These are phyloP conservation scores for Parastagonospora avenae DNA, from an alignment of 2,329 filamentous ascomycete genomes.

Conservation along the genomic window DNA sequence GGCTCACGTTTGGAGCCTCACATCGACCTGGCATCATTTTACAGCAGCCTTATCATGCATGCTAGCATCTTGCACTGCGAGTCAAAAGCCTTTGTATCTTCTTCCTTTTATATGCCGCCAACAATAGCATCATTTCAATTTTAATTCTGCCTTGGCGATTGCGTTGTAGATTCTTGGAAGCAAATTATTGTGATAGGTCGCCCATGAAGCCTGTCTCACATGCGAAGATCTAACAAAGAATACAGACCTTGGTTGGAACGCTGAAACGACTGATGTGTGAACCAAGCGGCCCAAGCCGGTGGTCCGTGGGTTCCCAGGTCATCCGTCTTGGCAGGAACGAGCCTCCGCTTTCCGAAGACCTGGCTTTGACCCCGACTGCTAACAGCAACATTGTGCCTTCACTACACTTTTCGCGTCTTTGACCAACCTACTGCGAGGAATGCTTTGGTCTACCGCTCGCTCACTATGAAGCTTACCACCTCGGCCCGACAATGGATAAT, in stretches of 20 bases:
- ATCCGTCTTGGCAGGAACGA: slow-evolving; percentile 18
- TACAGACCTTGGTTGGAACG: too few relatives aligned
- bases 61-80: slow-evolving; percentile 17
- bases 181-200: too few relatives aligned
- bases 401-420: background rate
- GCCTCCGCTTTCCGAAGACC: slow-evolving; percentile 9
- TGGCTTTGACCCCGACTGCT: slow-evolving; percentile 4
- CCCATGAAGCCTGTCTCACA: too few relatives aligned
- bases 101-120: background rate
- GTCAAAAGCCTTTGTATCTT: slow-evolving; percentile 1
- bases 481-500: slow-evolving; percentile 45
- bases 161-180: too few relatives aligned
- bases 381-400: background rate
- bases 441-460: slow-evolving; percentile 35
- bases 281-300: background rate
- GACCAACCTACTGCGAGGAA: slow-evolving; percentile 16
- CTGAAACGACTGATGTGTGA: background rate
- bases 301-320: background rate
- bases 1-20: slow-evolving; percentile 2
- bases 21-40: slow-evolving; percentile 15
- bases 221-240: too few relatives aligned
- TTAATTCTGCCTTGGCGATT: too few relatives aligned
- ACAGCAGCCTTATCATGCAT: background rate
- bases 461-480: slow-evolving; percentile 44
- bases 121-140: background rate